Evolutionary conservation across 2,329 filamentous ascomycete species (phyloP), one percentile per base, ranked within the genome.

Genomic region (Phaeosphaeriaceae sp.): DNA sequence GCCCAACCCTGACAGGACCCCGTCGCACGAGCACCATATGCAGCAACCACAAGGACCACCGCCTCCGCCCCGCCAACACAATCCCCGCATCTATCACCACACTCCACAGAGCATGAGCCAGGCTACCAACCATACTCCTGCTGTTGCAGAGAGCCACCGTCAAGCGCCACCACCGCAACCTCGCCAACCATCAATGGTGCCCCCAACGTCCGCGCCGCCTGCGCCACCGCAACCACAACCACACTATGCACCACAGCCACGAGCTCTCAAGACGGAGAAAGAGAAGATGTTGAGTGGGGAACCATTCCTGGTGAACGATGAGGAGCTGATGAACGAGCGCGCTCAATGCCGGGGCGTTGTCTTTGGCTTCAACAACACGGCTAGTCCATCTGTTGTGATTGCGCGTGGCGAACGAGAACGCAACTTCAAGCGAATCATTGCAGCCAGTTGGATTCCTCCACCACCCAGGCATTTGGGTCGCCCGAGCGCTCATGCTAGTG

Each of bases 201-300:
- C 62, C 13, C 61, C 61, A 15, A 58, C 60, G n/a, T 53, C 58
- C 50, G 58, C 59, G 46, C 64, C 67, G 47, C 63, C 66, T 33
- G 61, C 53, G n/a, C 70, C 65, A 24, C 68, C 70, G 50, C 66
- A 67, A 33, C 53, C 67, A 51, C 66, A 67, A 33, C 53, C 67
- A 13, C 67, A 68, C 47, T 70, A 68, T 48, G 56, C 67, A 54
- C 56, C 57, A 52, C 61, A 67, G 10, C 63, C 63, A 2, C 50
- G 68, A 65, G 66, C 78, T 66, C 69, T 71, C 68, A 79, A 84
- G 59, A 90, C 88, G 1, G 92, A 97, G 73, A 95, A 95, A 77
- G 91, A 96, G 59, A 92, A 95, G 75, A 98, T 98, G 94, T 81
- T 96, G 17, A 84, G 84, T 31, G 91, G 91, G 13, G 85, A 91